Percentiles rank a stretch among this genome's conserved stretches.
phyloP scores from a whole-genome alignment of 331 rosid species.

The Acacia concinna region DNA sequence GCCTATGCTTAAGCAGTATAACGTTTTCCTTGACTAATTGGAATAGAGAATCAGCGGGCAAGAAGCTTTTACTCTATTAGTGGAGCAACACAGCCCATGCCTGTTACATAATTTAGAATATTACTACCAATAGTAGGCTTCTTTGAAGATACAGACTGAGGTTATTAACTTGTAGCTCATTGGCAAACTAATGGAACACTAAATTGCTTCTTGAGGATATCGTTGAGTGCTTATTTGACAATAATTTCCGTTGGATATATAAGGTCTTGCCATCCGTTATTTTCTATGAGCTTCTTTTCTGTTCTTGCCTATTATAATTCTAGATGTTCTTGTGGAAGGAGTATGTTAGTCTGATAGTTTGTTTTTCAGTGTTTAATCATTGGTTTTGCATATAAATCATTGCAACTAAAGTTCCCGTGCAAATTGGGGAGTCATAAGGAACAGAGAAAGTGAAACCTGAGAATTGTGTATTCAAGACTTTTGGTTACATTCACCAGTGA shows the following conservation, averaged over 20 bases:
- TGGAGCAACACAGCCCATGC: not conserved
- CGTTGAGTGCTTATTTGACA: not conserved
- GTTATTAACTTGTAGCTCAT: no score
- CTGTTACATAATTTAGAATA: not conserved
- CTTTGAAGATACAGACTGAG: not conserved
- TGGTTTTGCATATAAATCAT: not conserved
- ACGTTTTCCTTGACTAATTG: not conserved
- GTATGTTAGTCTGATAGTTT: no score
- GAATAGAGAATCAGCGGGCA: not conserved
- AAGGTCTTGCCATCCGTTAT: not conserved
- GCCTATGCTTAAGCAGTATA: conserved; percentile 1
- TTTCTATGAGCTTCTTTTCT: not conserved
- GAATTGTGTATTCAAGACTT: not conserved
- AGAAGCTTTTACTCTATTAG: not conserved
- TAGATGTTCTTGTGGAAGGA: not conserved
- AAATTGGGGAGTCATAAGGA: not conserved
- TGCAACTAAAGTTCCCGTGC: not conserved
- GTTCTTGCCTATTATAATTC: not conserved
- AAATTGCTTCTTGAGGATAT: not conserved
- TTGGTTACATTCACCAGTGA: not conserved
- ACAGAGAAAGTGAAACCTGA: not conserved
- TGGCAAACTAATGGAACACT: not conserved
- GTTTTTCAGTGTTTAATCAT: not conserved
- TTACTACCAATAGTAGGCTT: not conserved
- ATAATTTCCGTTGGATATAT: not conserved